phyloP scores from a whole-genome alignment of 352 stramenopile genomes.

The Phytophthora pinifolia region DNA sequence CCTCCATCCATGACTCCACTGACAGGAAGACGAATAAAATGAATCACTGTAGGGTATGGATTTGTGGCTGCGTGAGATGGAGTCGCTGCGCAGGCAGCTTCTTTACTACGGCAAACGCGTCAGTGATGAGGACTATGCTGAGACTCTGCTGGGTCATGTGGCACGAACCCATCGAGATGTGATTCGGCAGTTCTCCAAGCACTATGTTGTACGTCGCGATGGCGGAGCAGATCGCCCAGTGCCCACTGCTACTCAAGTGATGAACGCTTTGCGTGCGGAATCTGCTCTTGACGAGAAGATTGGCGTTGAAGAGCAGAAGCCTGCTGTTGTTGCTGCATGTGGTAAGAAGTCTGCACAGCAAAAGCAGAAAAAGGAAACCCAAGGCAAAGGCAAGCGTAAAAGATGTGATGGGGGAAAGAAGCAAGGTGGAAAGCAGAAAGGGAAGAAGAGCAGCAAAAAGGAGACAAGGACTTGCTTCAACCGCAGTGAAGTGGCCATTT shows the following conservation, averaged over 20 bases:
- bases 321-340: slow-evolving; percentile 7
- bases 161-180: too few relatives aligned
- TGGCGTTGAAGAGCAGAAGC: slow-evolving; percentile 3
- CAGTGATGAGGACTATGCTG: too few relatives aligned
- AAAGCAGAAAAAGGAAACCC: slow-evolving; percentile 1
- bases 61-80: too few relatives aligned
- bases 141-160: too few relatives aligned
- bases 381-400: slow-evolving; percentile 7
- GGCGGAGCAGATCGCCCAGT: not conserved
- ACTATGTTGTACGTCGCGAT: slow-evolving; percentile 16
- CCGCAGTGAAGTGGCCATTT: slow-evolving; percentile 14
- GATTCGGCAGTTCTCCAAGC: slow-evolving; percentile 4
- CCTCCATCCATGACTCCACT: not conserved
- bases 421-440: not conserved
- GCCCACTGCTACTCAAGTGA: slow-evolving; percentile 2
- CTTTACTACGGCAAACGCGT: too few relatives aligned
- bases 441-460: not conserved
- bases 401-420: slow-evolving; percentile 2
- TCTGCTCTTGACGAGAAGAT: slow-evolving; percentile 12
- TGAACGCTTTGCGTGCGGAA: slow-evolving; percentile 7
- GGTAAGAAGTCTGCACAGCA: not conserved
- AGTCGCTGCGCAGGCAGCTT: too few relatives aligned
- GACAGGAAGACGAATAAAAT: not conserved
- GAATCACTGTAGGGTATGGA: not conserved
- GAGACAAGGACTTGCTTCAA: slow-evolving; percentile 2